Conservation (phyloP, 306 rosid genomes). For the Gastrolobium villosum region DNA sequence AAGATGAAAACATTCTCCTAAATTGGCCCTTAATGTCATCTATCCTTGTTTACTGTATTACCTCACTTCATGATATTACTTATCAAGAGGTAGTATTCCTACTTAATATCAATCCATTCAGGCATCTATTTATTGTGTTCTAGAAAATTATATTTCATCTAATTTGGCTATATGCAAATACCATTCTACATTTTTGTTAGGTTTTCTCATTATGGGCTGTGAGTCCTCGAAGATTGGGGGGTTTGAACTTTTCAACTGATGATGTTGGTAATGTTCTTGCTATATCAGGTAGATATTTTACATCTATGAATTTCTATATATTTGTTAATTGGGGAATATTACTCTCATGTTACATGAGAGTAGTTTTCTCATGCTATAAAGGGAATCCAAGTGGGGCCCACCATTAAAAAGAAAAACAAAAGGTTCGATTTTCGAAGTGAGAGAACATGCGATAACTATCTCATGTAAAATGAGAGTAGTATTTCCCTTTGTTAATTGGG, state of each 20-base stretch:
- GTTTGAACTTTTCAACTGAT: conserved; percentile 66
- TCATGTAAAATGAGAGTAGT: no score
- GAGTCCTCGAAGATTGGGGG: conserved; percentile 74
- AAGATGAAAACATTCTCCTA: conserved; percentile 60
- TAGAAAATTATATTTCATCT: neutral
- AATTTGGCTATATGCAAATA: neutral
- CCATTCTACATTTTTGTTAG: conserved; percentile 41
- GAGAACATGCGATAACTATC: no score
- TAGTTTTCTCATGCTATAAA: no score
- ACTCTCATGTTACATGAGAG: no score
- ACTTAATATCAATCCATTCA: neutral
- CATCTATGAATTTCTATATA: neutral
- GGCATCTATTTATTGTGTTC: neutral
- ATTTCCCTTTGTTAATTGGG: no score
- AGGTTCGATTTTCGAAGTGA: no score
- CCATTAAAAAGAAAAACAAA: no score
- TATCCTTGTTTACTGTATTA: conserved; percentile 70
- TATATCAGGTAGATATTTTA: conserved; percentile 62
- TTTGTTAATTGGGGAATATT: no score
- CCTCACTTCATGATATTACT: conserved; percentile 86
- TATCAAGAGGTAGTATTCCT: conserved; percentile 71
- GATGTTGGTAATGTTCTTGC: conserved; percentile 77
- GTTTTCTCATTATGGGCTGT: conserved; percentile 89
- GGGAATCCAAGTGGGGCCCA: no score
- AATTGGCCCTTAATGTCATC: conserved; percentile 96